Base-by-base conservation (phyloP, 768 basidiomycete species). In the Coprinellus micaceus region DNA sequence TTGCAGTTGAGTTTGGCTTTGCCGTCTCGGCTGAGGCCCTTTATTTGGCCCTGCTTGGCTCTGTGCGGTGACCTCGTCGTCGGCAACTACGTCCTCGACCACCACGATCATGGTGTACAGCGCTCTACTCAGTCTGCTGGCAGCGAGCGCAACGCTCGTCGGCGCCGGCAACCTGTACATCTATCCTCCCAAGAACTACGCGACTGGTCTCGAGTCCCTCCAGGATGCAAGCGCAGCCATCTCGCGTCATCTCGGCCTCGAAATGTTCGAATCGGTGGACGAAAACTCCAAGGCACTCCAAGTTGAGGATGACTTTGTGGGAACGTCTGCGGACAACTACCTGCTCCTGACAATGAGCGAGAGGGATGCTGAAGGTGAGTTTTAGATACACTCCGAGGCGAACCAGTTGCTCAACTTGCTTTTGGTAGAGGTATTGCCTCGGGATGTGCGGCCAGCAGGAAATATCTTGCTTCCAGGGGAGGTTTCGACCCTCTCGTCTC, bases 241-340 rank as follows among this genome's bases (percentile, higher is more conserved):
- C 29, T 81, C 87, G 19, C 81, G 79, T 52, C 88, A 91, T 66
- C 78, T 91, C 11, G 83, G 85, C n/a, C 77, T 90, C 4, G 89
- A 90, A 62, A 70, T 70, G 19, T 84, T 85, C 60, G 85, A 88
- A 64, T 70, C 74, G 24, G 67, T 83, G 26, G 69, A 61, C 52
- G 73, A 74, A 57, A 66, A 71, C 51, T 72, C 71, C 30, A 59
- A 66, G 26, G 53, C 62, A 58, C 47, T 58, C 30, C 63, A 61
- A 45, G 58, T 69, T 56, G 64, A 61, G 36, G 76, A 80, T 47
- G 72, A 77, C 43, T 84, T 91, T 60, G 81, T 90, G 19, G 88
- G 82, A 45, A 67, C 79, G 56, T 86, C 83, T 0, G 49, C 69
- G 22, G 75, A 66, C 26, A 80, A 77, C 65, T 80, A 73, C 1